A percentile compares a stretch with the other conserved stretches of the same genome.
phyloP scores from a whole-genome alignment of 2,329 filamentous ascomycete species.

The Fusarium sp. region DNA sequence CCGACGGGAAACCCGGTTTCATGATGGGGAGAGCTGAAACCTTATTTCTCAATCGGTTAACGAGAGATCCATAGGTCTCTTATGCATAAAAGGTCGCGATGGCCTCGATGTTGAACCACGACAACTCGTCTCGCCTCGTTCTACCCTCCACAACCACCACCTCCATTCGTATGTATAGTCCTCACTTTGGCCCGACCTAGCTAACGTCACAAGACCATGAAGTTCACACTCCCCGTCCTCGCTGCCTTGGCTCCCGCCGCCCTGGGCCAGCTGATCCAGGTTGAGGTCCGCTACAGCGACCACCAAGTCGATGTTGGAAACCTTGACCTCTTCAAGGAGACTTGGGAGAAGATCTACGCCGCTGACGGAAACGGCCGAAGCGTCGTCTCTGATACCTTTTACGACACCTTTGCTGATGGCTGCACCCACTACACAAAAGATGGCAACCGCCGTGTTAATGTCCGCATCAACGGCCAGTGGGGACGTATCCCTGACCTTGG shows the following conservation, averaged over 20 bases:
- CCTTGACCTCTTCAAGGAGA: background rate
- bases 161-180: background rate
- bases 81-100: background rate
- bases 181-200: background rate
- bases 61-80: background rate
- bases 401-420: background rate
- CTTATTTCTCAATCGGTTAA: background rate
- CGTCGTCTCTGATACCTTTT: background rate
- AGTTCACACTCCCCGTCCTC: background rate
- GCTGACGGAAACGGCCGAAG: background rate
- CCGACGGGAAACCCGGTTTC: background rate
- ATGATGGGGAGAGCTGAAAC: background rate
- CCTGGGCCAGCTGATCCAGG: background rate
- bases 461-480: background rate
- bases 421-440: background rate
- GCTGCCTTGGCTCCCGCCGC: background rate
- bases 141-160: background rate
- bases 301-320: background rate
- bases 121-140: background rate
- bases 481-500: background rate
- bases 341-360: background rate
- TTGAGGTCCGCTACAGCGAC: background rate
- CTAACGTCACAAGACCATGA: background rate
- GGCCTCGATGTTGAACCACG: background rate
- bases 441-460: background rate